Evolutionary conservation across 345 rosid species (phyloP).

Genomic region (Salix caprea): DNA sequence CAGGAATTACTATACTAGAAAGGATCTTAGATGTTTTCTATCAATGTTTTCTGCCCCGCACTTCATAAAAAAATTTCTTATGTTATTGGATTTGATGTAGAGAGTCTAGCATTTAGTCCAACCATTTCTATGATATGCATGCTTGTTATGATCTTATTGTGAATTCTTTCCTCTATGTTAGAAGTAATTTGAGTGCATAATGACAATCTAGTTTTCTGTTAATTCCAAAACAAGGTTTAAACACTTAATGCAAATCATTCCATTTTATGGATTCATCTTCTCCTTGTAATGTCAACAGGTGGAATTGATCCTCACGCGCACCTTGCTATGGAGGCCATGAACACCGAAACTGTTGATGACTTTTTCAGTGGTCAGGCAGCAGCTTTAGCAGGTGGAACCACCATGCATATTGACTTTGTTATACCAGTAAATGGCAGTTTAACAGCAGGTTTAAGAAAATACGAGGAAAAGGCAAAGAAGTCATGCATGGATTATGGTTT

Average conservation of each 20-base stretch:
- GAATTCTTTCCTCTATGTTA: neutral
- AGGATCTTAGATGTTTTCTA: neutral
- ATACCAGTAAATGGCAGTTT: slow-evolving; percentile 78
- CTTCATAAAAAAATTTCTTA: neutral
- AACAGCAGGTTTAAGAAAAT: slow-evolving; percentile 65
- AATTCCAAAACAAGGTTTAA: neutral
- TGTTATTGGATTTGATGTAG: no score
- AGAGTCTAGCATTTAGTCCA: no score
- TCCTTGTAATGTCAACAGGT: slow-evolving; percentile 38
- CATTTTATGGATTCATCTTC: neutral
- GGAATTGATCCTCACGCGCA: slow-evolving; percentile 98
- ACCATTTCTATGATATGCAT: no score
- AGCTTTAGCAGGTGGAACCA: slow-evolving; percentile 97
- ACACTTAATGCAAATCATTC: neutral
- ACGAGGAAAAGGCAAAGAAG: slow-evolving; percentile 58
- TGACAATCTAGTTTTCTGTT: neutral
- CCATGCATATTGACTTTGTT: slow-evolving; percentile 94
- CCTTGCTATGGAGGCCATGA: slow-evolving; percentile 77
- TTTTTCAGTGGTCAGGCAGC: slow-evolving; percentile 99
- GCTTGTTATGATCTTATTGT: neutral
- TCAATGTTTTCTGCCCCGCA: neutral
- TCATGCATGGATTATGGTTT: slow-evolving; percentile 97
- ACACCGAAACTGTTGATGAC: slow-evolving; percentile 70
- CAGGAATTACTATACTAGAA: neutral
- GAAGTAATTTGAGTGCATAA: neutral